phyloP scores from a whole-genome alignment of 2,329 filamentous ascomycete species.

The Penicillium sp. region DNA sequence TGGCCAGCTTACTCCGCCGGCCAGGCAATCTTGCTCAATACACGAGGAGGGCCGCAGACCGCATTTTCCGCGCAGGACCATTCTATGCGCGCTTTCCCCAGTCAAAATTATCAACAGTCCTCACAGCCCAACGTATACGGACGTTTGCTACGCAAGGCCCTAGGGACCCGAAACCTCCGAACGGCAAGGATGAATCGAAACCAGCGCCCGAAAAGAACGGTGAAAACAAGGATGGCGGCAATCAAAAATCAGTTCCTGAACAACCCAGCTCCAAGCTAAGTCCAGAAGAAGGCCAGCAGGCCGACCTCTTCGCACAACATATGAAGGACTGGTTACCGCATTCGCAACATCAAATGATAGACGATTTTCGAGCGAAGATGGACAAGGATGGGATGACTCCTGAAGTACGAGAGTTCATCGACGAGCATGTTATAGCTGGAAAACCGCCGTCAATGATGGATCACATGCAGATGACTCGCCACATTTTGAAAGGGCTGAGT shows the following conservation, averaged over 20 bases:
- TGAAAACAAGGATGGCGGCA: constrained; percentile 37
- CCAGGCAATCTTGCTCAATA: constrained; percentile 69
- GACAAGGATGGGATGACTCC: constrained; percentile 71
- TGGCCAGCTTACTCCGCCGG: constrained; percentile 71
- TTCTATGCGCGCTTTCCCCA: constrained; percentile 44
- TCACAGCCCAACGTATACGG: constrained; percentile 40
- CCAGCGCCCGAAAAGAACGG: constrained; percentile 48
- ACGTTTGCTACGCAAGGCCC: constrained; percentile 52
- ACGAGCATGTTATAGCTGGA: constrained; percentile 55
- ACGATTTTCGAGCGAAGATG: constrained; percentile 65
- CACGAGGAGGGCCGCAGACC: constrained; percentile 61
- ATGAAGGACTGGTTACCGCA: constrained; percentile 65
- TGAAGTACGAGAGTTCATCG: constrained; percentile 69
- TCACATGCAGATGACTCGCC: constrained; percentile 64
- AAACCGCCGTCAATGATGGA: constrained; percentile 57
- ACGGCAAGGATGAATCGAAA: constrained; percentile 41
- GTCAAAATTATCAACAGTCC: constrained; percentile 44
- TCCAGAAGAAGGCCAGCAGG: constrained; percentile 59
- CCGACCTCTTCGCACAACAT: constrained; percentile 62
- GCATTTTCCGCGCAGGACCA: constrained; percentile 56
- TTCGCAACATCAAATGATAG: constrained; percentile 64
- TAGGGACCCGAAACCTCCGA: constrained; percentile 50
- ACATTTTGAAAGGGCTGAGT: constrained; percentile 62
- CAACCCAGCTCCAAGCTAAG: constrained; percentile 54
- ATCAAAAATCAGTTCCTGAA: constrained; percentile 35